Percentiles rank a stretch among this genome's conserved stretches.
phyloP scores from a whole-genome alignment of 2,329 filamentous ascomycete species.

The Monosporascus sp. region DNA sequence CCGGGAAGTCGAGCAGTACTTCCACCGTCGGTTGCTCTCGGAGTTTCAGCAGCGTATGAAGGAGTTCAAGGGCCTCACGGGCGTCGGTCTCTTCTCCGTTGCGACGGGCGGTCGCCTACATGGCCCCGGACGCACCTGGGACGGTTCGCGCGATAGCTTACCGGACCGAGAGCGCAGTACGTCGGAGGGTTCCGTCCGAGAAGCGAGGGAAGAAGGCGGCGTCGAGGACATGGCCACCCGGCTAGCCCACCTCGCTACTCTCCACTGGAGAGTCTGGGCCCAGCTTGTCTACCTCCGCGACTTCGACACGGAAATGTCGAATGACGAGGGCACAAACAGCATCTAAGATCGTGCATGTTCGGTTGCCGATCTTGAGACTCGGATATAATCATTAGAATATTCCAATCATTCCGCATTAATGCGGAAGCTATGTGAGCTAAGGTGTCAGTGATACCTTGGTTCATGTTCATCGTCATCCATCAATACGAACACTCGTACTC shows the following conservation, averaged over 20 bases:
- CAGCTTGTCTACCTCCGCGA: slow-evolving; percentile 61
- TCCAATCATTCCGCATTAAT: no score
- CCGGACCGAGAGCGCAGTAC: slow-evolving; percentile 22
- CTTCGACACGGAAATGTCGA: slow-evolving; percentile 20
- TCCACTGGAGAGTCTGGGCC: slow-evolving; percentile 90
- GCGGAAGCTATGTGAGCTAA: no score
- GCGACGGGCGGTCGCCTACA: slow-evolving; percentile 48
- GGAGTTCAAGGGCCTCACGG: slow-evolving; percentile 48
- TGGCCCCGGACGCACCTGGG: slow-evolving; percentile 31
- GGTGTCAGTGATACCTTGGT: no score
- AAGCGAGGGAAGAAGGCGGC: slow-evolving; percentile 47
- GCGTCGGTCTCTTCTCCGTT: slow-evolving; percentile 49
- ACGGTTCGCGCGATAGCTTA: slow-evolving; percentile 22
- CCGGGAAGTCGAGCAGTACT: slow-evolving; percentile 43
- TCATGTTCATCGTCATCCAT: no score
- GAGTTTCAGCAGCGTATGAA: slow-evolving; percentile 46
- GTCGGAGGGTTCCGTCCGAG: slow-evolving; percentile 30
- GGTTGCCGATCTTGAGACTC: no score
- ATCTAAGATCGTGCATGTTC: not conserved
- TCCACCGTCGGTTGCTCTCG: slow-evolving; percentile 43
- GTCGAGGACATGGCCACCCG: slow-evolving; percentile 68
- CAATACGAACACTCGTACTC: no score
- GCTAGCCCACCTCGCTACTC: slow-evolving; percentile 74
- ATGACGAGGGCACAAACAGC: slow-evolving; percentile 1
- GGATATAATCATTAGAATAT: no score